Base-by-base conservation (phyloP, 1,284 basidiomycete species). In the Paramarasmius palmivorus region DNA sequence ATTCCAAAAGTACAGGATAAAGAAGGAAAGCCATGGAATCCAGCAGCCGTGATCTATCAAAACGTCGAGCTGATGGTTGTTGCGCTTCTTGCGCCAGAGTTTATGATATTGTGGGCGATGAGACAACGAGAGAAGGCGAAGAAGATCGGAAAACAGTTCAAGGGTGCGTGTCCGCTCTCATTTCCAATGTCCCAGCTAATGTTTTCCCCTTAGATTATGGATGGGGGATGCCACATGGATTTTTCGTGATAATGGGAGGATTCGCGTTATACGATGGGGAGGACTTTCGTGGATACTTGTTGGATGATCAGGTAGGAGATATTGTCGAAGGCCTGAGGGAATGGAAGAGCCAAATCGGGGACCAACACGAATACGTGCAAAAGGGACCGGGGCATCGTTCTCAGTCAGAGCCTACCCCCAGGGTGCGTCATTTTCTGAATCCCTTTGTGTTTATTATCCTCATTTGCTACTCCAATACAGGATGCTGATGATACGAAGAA, bases 61-160 rank as follows among this genome's bases (percentile, higher is more conserved):
- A 57, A 61, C 6, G 3, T 61, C 2, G 38, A 46, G 17, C 19
- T 65, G 8, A 64, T 68, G 60, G 2, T 62, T 3, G 40, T 56
- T 3, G 60, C 62, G 2, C 34, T 71, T 6, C 51, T 69, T 25
- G 58, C 59, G 0, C 66, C 66, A 6, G 67, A 64, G 45, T 41
- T 65, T 8, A 42, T 71, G 19, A 54, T 68, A 4, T 4, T 55
- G 5, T 70, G 62, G 61, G 61, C 68, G 9, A 51, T 61, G 10
- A 37, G 55, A 26, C 61, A 71, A 49, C 69, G 65, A 64, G 8
- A 61, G 3, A 46, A 44, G 1, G 62, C 66, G 4, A 32, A 50
- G 14, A 38, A 55, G 22, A 50, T 59, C 32, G 57, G 41, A 10
- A 32, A 25, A 35, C 54, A 49, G 41, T 56, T 57, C 42, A 19